Evolutionary conservation across 129 eudicot genomes (phyloP), one percentile per base, ranked within the genome.

Genomic region (Helianthus tuberosus): DNA sequence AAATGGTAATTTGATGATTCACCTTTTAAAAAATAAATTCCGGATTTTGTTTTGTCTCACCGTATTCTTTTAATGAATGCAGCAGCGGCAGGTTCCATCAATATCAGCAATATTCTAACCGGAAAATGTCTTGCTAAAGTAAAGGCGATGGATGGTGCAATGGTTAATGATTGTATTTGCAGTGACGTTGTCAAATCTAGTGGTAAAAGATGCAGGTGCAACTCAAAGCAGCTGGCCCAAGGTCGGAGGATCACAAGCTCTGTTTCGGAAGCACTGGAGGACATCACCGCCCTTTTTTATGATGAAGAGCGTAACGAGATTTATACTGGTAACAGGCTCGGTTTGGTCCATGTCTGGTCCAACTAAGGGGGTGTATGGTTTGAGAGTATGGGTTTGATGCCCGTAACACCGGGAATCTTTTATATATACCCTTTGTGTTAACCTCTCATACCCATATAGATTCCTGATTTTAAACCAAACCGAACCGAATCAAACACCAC

Each of bases 301-400:
- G 93, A 94, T 51, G 98, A 94, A 86, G 97, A 90, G 47, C 96
- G 98, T 9, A 90, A 94, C 9, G 98, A 94, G 82, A 94, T 94
- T 38, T 94, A 90, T 73, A 94, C 98, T 4, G 98, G 98, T 27
- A 90, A 94, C 58, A 86, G 86, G 81, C 89, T 84, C 15, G 98
- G 98, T 49, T 83, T 94, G 38, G 91, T 94, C 76, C 98, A 94
- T 69, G 98, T 94, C 6, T 94, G 98, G 98, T 88, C 98, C 27
- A 93, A 90, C 84, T 90, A 68, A 68, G 11, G 60, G 20, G 11
- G 63, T 61, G 69, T 49, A 51, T 72, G 35, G 52, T 36, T 71
- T 69, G 27, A 32, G 59, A 14, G 43, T 8, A 10, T 12, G 58
- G 27, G 72, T 51, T 25, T 46, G 73, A 68, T 50, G 29, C 61